Base-by-base conservation (phyloP, 306 rosid genomes). In the Acacia confusa region DNA sequence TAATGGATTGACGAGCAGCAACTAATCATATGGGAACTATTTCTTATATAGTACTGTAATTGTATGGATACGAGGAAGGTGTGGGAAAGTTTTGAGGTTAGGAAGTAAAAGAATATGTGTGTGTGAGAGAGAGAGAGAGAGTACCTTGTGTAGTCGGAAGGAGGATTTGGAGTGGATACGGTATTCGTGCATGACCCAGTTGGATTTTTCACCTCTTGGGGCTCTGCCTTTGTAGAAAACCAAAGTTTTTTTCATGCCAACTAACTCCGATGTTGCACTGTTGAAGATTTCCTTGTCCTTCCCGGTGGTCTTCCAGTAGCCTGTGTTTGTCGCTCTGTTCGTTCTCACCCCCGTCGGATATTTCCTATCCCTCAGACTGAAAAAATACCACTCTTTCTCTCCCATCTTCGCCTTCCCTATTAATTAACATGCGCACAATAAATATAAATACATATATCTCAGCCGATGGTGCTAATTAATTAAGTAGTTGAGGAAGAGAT, bases 151-250 rank as follows among this genome's bases (percentile, higher is more conserved):
- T 0, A 60, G 32, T 88, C 95, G 80, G 69, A 82, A 88, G 77
- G 72, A 81, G 15, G 97, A 84, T 82, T 92, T 94, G 9, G 94
- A 84, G 82, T 90, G 92, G 81, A 89, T 78, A 74, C 99, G 95
- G 28, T 95, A 95, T 88, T 95, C 99, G 79, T 95, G 99, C 94
- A 95, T 95, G 81, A 95, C 97, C 97, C 99, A 93, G 74, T 91
- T 95, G 64, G 89, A 77, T 80, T 95, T 95, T 79, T 95, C 97
- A 55, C 99, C 99, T 85, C 97, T 85, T 0, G 99, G 99, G 61
- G 99, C 99, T 84, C 99, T 90, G 2, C 99, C 99, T 89, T 89
- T 92, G 79, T 95, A 95, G 80, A 95, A 95, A 65, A 95, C 97
- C 75, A 95, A 77, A 0, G 99, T 95, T 83, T 95, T 95, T 88